These are phyloP conservation scores for Penicillium longicatenatum DNA, from an alignment of 495 filamentous ascomycete species.

Conservation along the genomic window DNA sequence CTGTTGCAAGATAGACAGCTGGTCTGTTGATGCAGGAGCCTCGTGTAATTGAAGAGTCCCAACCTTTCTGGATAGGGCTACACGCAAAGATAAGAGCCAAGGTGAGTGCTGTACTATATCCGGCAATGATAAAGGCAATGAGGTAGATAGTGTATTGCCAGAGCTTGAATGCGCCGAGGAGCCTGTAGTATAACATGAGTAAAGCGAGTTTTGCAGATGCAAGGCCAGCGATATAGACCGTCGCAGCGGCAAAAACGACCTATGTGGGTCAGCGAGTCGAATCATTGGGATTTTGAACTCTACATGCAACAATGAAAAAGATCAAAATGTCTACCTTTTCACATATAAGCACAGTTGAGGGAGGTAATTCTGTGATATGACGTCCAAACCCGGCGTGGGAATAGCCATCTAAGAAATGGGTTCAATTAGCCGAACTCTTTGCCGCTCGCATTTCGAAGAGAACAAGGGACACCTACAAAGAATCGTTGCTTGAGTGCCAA, in stretches of 20 bases:
- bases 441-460: background rate
- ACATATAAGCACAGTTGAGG: background rate
- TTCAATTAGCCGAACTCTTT: background rate
- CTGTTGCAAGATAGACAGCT: constrained; percentile 38
- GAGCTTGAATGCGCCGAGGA: background rate
- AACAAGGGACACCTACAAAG: background rate
- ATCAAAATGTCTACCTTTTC: background rate
- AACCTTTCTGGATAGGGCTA: constrained; percentile 35
- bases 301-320: too few species aligned
- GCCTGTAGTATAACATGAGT: constrained; percentile 2
- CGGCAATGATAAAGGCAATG: background rate
- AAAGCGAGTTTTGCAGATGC: background rate
- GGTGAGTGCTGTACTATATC: constrained; percentile 10
- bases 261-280: background rate
- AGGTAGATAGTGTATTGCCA: background rate
- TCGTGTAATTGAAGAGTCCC: constrained; percentile 26
- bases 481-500: background rate
- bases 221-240: background rate
- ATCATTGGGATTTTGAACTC: background rate
- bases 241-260: background rate
- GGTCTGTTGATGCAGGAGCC: constrained; percentile 36
- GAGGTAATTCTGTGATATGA: background rate
- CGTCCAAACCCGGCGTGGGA: background rate
- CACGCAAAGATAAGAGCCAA: constrained; percentile 44
- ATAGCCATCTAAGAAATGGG: background rate